Evolutionary conservation across 129 eudicot genomes (phyloP).

Genomic region (Artemisia tridentata): DNA sequence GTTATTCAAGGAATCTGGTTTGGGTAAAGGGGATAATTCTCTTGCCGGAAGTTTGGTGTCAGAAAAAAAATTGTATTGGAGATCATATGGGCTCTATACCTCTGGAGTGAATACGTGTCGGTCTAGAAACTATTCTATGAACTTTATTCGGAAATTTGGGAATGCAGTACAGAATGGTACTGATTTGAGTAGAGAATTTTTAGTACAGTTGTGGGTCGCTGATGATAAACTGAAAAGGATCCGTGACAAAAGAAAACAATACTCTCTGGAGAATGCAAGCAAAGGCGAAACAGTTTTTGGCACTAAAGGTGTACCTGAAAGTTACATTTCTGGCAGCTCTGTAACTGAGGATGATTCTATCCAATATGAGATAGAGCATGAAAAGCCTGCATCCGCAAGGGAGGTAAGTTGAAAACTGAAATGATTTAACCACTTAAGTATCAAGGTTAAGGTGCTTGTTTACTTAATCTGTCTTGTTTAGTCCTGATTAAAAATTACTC

Average conservation of each 20-base stretch:
- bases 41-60: constrained; percentile 7
- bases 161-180: constrained; percentile 41
- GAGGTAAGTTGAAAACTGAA: constrained; percentile 58
- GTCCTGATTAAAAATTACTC: neutral
- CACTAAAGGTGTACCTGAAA: constrained; percentile 30
- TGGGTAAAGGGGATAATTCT: constrained; percentile 24
- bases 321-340: constrained; percentile 37
- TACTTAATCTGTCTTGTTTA: neutral
- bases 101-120: neutral
- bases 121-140: constrained; percentile 21
- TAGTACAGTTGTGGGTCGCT: constrained; percentile 67
- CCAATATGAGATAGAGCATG: constrained; percentile 50
- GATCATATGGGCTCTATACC: constrained; percentile 24
- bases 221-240: constrained; percentile 47
- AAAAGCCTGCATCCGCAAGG: constrained; percentile 54
- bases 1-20: constrained; percentile 20
- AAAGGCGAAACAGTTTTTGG: constrained; percentile 21
- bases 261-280: constrained; percentile 15
- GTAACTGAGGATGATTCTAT: constrained; percentile 38
- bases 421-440: constrained; percentile 8
- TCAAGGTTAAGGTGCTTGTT: constrained; percentile 1
- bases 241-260: constrained; percentile 35
- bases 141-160: constrained; percentile 26
- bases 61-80: constrained; percentile 26
- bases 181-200: constrained; percentile 64